Conservation (phyloP, 805 yeast species). For the Wickerhamomyces chambardii region DNA sequence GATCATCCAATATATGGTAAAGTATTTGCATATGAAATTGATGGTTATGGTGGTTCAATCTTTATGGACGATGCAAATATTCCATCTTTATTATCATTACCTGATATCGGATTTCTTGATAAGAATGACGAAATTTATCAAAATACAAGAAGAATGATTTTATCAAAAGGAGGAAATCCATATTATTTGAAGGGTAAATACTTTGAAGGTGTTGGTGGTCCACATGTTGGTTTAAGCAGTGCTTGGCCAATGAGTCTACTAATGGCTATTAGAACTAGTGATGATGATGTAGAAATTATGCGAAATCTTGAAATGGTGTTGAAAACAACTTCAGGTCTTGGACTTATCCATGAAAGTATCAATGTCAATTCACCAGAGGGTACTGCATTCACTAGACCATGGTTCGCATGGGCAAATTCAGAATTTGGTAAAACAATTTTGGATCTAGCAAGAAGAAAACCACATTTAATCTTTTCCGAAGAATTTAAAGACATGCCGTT, state of each 20-base stretch:
- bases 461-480: constrained; percentile 55
- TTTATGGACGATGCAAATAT: constrained; percentile 90
- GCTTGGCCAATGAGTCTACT: constrained; percentile 94
- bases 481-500: constrained; percentile 15
- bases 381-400: constrained; percentile 58
- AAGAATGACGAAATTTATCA: constrained; percentile 51
- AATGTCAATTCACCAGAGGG: constrained; percentile 47
- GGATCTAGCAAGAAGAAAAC: constrained; percentile 64
- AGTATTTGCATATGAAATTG: constrained; percentile 84
- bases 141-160: constrained; percentile 71
- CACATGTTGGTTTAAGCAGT: constrained; percentile 70
- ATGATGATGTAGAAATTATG: constrained; percentile 60
- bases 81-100: constrained; percentile 74
- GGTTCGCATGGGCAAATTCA: constrained; percentile 95
- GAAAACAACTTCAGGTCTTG: constrained; percentile 61
- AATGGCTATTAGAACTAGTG: constrained; percentile 64
- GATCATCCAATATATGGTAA: constrained; percentile 62
- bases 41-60: constrained; percentile 68
- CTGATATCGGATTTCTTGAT: constrained; percentile 62
- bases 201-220: constrained; percentile 84
- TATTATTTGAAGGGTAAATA: constrained; percentile 54
- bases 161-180: constrained; percentile 67
- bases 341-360: constrained; percentile 79
- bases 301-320: constrained; percentile 39
- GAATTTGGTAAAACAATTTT: constrained; percentile 86